Conservation (phyloP, 2,329 filamentous ascomycete genomes). For the Cercospora canescens region DNA sequence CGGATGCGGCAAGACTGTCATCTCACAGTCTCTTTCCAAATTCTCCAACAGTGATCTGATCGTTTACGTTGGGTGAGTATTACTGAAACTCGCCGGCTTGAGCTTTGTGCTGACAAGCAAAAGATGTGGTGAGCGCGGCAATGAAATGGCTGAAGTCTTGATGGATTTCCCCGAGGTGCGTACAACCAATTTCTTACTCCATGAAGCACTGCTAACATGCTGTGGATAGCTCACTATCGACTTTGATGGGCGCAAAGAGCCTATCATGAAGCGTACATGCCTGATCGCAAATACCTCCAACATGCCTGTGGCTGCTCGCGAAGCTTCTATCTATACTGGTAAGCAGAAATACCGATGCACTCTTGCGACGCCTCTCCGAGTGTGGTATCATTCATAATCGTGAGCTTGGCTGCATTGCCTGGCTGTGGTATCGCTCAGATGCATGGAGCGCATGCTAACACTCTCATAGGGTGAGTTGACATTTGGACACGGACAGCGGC, state of each 20-base stretch:
- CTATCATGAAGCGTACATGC: slow-evolving; percentile 99
- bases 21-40: slow-evolving; percentile 97
- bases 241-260: slow-evolving; percentile 89
- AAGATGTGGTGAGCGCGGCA: slow-evolving; percentile 80
- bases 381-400: neutral
- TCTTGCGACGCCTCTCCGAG: neutral
- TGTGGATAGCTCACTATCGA: slow-evolving; percentile 76
- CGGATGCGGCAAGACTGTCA: slow-evolving; percentile 98
- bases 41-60: slow-evolving; percentile 99
- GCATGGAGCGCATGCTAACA: neutral
- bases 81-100: slow-evolving; percentile 46
- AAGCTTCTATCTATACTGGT: slow-evolving; percentile 97
- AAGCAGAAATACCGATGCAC: slow-evolving; percentile 4
- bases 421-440: neutral
- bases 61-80: slow-evolving; percentile 82
- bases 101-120: neutral
- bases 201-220: slow-evolving; percentile 23
- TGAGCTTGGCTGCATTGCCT: neutral
- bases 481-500: neutral
- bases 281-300: slow-evolving; percentile 99
- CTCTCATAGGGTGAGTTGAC: neutral
- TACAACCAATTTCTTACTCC: neutral
- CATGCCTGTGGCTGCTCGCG: slow-evolving; percentile 98
- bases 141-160: slow-evolving; percentile 99
- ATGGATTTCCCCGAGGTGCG: slow-evolving; percentile 93